Evolutionary conservation across 495 filamentous ascomycete species (phyloP).

Genomic region (Tuber umbilicatum): DNA sequence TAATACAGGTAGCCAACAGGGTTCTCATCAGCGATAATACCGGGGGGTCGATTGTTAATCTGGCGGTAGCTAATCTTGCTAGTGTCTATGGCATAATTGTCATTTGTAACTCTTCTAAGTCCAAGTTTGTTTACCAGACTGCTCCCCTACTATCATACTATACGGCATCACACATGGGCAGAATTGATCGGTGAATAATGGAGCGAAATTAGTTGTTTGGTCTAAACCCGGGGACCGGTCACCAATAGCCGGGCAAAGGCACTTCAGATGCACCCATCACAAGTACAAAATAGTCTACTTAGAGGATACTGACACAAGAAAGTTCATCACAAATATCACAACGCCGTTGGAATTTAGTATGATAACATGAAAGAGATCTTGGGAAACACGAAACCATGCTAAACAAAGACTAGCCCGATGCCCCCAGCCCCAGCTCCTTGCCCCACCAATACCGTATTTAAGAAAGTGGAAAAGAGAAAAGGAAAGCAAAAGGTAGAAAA

Average conservation of each 20-base stretch:
- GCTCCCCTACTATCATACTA: neutral
- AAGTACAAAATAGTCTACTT: neutral
- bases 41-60: neutral
- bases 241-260: neutral
- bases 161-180: neutral
- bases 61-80: neutral
- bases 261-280: neutral
- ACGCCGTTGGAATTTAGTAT: conserved; percentile 3
- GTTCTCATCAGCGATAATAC: neutral
- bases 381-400: conserved; percentile 2
- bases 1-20: neutral
- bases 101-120: neutral
- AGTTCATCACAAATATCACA: neutral
- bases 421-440: neutral
- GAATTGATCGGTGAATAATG: neutral
- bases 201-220: neutral
- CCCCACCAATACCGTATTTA: conserved; percentile 1
- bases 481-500: neutral
- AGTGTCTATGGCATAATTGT: neutral
- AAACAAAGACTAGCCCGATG: conserved; percentile 3
- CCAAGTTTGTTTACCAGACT: neutral
- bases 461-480: neutral
- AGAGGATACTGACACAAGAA: neutral
- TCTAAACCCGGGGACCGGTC: neutral
- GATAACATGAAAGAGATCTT: neutral